Evolutionary conservation across 192 early-diverging fungal genomes (phyloP), one percentile per base, ranked within the genome.

Genomic region (Linderina pennispora): DNA sequence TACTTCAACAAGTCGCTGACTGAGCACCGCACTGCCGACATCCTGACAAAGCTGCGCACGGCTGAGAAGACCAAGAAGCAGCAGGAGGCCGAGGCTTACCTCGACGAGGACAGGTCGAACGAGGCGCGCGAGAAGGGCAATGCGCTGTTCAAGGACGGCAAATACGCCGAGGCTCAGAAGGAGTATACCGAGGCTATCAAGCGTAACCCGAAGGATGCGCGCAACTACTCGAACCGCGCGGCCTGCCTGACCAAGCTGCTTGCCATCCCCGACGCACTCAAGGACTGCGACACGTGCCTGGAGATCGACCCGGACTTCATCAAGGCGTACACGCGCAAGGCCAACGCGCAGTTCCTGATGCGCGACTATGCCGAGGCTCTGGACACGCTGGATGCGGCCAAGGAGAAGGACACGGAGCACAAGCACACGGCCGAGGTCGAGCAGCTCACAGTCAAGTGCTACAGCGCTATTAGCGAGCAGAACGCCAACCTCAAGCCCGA

Each of bases 171-270:
- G 31, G 92, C 96, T 14, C 82, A 97, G 48, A 82, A 86, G 65
- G 75, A 85, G 64, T 99, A 99, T 71, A 83, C 89, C 14, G 96
- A 99, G 69, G 89, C 94, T 6, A 93, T 99, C 69, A 94, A 94
- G 80, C 87, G 96, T 54, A 94, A 95, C 50, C 87, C 89, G 22
- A 59, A 76, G 7, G 96, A 99, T 43, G 80, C 86, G 19, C 80
- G 89, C 57, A 84, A 87, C 53, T 97, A 88, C 65, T 92, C 91
- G 23, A 99, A 99, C 82, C 90, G 96, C 50, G 91, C 96, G 21
- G 92, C 91, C 23, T 91, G 90, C 58, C 92, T 94, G 75, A 83
- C 81, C 22, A 99, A 99, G 78, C 73, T 99, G 40, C 79, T 92
- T 79, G 93, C 94, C 7, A 50, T 96, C 31, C 78, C 87, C 16